Base-by-base conservation (phyloP, 306 rosid species). In the Vigna reflexopilosa region DNA sequence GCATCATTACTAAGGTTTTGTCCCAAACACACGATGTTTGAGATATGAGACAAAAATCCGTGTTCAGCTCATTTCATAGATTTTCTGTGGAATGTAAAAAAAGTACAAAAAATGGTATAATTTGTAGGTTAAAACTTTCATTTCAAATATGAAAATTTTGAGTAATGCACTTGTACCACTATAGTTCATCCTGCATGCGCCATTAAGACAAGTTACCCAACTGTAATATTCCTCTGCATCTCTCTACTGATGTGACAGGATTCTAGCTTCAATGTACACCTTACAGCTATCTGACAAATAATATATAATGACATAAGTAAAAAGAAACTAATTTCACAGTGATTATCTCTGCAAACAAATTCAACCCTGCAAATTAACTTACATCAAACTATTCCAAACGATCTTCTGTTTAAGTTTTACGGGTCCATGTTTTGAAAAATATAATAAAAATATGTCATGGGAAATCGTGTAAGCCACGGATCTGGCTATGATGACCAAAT, bases 401-500 rank as follows among this genome's bases (percentile, higher is more conserved):
- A 34, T 6, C 42, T 6, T 34, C 0, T 5, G 38, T 34, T 34
- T 34, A 4, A 58, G 22, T 9, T 19, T 73, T 13, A 58, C 38
- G 69, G 26, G 54, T 73, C 74, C 47, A 42, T 17, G 1, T 67
- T 44, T 24, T 70, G 0, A 57, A 77, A 68, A 26, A 15, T 5
- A 8, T 24, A 83, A 58, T 68, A 73, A 67, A 79, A 38, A 79
- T 78, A 22, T 52, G 73, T 58, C 63, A 32, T 69, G 74, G 81
- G 78, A 74, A 80, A 64, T 54, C 79, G 83, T 83, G 83, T 45
- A 52, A 73, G 50, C 77, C 36, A 79, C 72, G 77, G 63, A 79
- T 79, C 77, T 73, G 69, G 72, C 77, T n/a, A 59, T 83, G 38
- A 28, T 78, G 52, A 30, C 83, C 81, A 57, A 78, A 57, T 48